Base-by-base conservation (phyloP, 441 rosid species). In the Aleurites moluccanus region DNA sequence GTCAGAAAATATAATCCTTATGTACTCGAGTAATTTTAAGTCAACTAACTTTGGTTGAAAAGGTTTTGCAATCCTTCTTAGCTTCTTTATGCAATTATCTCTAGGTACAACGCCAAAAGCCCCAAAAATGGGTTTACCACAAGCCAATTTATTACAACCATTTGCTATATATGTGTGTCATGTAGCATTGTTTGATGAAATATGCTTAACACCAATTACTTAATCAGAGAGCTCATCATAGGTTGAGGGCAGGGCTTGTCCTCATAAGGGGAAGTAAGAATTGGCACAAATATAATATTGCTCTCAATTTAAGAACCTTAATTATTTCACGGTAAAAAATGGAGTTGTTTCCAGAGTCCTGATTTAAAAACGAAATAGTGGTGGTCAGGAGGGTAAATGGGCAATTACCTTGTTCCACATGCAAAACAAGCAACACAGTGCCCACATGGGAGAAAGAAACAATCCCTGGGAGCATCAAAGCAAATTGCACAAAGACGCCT, bases 371-470 rank as follows among this genome's bases (percentile, higher is more conserved):
- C 63, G 44, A 74, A 55, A 44, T 7, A 38, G 45, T 33, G 64
- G 27, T 23, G 60, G 35, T 40, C n/a, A 57, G 1, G 38, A 4
- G 61, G 56, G 65, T 27, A 55, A 44, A 72, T 44, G n/a, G 28
- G 73, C 30, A 56, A 53, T 78, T 92, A 93, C 99, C 98, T 87
- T 67, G 92, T 85, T 79, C 98, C 98, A 65, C 99, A 96, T 7
- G 78, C 94, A 80, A 85, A 92, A 81, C 97, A 96, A 76, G 99
- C 88, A 28, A 92, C 89, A 68, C 96, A 93, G 79, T 93, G 98
- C 42, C 99, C 99, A 73, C 99, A 96, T 27, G 97, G 97, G 85
- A 96, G 98, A 83, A 96, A 96, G 85, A 93, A 96, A 84, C 99
- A 93, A 78, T 91, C 98, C 80, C 99, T 92, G 16, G 97, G 94